Percentiles rank a stretch among this genome's conserved stretches.
phyloP scores from a whole-genome alignment of 306 rosid species.

The Quercus glauca region DNA sequence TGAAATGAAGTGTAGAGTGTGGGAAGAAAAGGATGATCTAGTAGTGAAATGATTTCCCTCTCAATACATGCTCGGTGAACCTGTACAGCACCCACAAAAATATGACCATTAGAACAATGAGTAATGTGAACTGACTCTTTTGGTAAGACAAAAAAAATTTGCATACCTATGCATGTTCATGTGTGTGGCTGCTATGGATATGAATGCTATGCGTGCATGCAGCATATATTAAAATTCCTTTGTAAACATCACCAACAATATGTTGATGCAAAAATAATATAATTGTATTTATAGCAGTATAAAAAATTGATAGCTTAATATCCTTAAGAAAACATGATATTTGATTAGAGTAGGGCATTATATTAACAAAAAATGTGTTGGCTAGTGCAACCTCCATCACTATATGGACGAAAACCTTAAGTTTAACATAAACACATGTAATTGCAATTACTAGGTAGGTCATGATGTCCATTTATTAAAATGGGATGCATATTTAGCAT shows the following conservation, averaged over 20 bases:
- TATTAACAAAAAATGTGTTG: neutral
- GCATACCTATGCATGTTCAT: neutral
- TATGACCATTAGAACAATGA: slow-evolving; percentile 8
- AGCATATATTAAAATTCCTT: slow-evolving; percentile 1
- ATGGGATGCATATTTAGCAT: neutral
- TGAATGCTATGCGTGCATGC: neutral
- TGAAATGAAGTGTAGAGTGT: slow-evolving; percentile 87
- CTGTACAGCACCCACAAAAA: slow-evolving; percentile 44
- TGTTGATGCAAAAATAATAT: neutral
- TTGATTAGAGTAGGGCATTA: neutral
- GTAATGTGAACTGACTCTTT: neutral
- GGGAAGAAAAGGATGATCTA: slow-evolving; percentile 98
- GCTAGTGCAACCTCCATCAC: neutral
- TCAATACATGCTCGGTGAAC: slow-evolving; percentile 94
- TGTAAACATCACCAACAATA: neutral
- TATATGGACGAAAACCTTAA: neutral
- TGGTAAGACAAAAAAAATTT: neutral
- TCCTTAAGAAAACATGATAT: too few species aligned
- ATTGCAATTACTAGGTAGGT: neutral
- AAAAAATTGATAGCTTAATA: too few species aligned
- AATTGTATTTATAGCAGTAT: too few species aligned
- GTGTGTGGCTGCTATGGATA: neutral
- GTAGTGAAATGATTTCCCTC: slow-evolving; percentile 78
- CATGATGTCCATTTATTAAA: neutral
- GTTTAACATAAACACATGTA: neutral